Percentiles rank a stretch among this genome's conserved stretches.
Evolutionary conservation across 2,329 filamentous ascomycete species (phyloP).

Genomic region (Scopulariopsis brevicaulis): DNA sequence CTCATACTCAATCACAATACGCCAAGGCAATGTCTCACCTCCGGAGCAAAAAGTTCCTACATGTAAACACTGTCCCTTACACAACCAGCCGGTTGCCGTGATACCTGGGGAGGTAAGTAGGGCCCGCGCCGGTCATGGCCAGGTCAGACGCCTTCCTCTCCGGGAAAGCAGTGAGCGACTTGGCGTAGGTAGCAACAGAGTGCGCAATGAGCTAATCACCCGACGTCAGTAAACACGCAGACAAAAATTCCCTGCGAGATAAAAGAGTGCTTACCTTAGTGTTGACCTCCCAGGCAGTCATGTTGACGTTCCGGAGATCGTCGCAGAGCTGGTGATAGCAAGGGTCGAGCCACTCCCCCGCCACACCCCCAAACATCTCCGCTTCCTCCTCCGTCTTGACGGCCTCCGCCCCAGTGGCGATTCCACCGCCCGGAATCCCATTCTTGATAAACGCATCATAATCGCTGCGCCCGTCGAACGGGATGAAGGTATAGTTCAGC

Average conservation of each 20-base stretch:
- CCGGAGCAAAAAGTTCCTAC: background rate
- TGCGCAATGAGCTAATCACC: conserved; percentile 51
- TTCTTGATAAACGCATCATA: conserved; percentile 67
- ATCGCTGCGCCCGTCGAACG: conserved; percentile 70
- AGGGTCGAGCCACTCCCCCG: conserved; percentile 46
- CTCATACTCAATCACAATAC: background rate
- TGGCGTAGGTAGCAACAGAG: conserved; percentile 59
- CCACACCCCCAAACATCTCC: conserved; percentile 58
- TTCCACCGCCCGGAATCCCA: conserved; percentile 63
- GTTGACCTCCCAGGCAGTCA: conserved; percentile 49
- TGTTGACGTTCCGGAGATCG: conserved; percentile 43
- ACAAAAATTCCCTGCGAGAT: background rate
- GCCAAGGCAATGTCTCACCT: background rate
- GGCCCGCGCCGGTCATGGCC: conserved; percentile 9
- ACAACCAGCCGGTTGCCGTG: conserved; percentile 35
- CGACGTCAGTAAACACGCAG: background rate
- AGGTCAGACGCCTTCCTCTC: conserved; percentile 27
- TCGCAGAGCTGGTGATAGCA: conserved; percentile 55
- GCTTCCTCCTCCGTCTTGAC: conserved; percentile 60
- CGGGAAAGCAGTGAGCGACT: conserved; percentile 55
- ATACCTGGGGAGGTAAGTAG: conserved; percentile 30
- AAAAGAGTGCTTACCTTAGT: conserved; percentile 34
- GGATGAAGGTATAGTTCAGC: conserved; percentile 57
- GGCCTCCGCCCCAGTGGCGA: conserved; percentile 68
- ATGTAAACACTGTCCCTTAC: conserved; percentile 15